phyloP scores from a whole-genome alignment of 1,284 basidiomycete species.

The Peniophora sp. region DNA sequence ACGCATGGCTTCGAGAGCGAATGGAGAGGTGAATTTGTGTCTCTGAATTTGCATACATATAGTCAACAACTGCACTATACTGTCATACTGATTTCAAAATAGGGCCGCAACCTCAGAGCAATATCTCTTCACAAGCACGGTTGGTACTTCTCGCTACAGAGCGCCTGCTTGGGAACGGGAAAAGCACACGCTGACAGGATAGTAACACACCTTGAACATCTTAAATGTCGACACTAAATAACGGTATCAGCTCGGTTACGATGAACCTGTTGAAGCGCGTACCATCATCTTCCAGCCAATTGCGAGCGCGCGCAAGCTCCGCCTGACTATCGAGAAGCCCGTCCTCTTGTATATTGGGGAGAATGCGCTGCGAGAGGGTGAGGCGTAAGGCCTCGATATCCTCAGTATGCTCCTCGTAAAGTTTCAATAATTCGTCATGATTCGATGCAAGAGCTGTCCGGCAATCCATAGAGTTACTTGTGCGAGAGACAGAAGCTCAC shows the following conservation, averaged over 20 bases:
- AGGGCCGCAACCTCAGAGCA: no score
- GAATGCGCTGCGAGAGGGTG: neutral
- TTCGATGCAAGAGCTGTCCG: neutral
- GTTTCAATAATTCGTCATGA: neutral
- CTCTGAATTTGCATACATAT: slow-evolving; percentile 29
- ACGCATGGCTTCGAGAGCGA: slow-evolving; percentile 53
- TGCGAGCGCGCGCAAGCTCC: slow-evolving; percentile 6
- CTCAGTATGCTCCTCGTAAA: neutral
- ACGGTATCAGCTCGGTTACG: neutral
- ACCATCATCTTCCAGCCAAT: slow-evolving; percentile 54
- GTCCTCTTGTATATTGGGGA: neutral
- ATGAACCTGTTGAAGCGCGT: slow-evolving; percentile 7
- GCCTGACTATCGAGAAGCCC: neutral
- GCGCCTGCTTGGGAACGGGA: no score
- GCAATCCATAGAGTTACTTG: neutral
- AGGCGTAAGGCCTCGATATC: neutral
- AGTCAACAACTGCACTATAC: no score
- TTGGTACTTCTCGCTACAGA: no score
- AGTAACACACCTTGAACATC: slow-evolving; percentile 45
- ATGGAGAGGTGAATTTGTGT: slow-evolving; percentile 56
- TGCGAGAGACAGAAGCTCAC: no score
- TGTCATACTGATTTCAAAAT: no score
- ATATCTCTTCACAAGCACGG: no score
- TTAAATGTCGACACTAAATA: slow-evolving; percentile 52
- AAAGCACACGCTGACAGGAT: no score